Evolutionary conservation across 768 basidiomycete genomes (phyloP).

Genomic region (Amanita polypyramis): DNA sequence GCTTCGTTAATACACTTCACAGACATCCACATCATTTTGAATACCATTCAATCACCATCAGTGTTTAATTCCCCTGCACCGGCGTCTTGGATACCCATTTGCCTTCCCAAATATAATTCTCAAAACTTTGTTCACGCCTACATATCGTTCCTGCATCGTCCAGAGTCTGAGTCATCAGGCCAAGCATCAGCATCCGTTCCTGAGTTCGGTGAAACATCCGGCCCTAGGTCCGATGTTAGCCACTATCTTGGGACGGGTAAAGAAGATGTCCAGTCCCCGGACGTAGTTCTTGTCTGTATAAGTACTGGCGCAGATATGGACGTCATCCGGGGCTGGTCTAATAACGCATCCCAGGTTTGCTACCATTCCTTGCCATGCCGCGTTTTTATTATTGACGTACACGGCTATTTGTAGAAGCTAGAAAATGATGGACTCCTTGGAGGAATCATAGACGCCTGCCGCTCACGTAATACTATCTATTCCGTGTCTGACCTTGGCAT

Average conservation of each 20-base stretch:
- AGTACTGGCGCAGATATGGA: conserved; percentile 81
- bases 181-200: conserved; percentile 7
- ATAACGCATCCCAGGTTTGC: conserved; percentile 48
- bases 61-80: conserved; percentile 67
- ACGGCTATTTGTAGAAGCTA: conserved; percentile 39
- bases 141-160: conserved; percentile 56
- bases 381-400: background rate
- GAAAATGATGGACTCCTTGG: conserved; percentile 46
- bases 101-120: conserved; percentile 90
- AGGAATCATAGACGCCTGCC: conserved; percentile 37
- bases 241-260: background rate
- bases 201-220: conserved; percentile 9
- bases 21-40: conserved; percentile 91
- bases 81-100: conserved; percentile 91
- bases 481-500: conserved; percentile 69
- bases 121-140: conserved; percentile 88
- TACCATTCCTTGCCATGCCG: conserved; percentile 3
- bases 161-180: conserved; percentile 17
- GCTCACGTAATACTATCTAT: conserved; percentile 47
- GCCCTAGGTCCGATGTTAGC: conserved; percentile 2
- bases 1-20: conserved; percentile 3
- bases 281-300: conserved; percentile 68
- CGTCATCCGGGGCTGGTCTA: conserved; percentile 68
- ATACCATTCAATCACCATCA: conserved; percentile 79
- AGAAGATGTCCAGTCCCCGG: conserved; percentile 12